A percentile compares a stretch with the other conserved stretches of the same genome.
Conservation (phyloP, 306 rosid species). For the Ormosia semicastrata region DNA sequence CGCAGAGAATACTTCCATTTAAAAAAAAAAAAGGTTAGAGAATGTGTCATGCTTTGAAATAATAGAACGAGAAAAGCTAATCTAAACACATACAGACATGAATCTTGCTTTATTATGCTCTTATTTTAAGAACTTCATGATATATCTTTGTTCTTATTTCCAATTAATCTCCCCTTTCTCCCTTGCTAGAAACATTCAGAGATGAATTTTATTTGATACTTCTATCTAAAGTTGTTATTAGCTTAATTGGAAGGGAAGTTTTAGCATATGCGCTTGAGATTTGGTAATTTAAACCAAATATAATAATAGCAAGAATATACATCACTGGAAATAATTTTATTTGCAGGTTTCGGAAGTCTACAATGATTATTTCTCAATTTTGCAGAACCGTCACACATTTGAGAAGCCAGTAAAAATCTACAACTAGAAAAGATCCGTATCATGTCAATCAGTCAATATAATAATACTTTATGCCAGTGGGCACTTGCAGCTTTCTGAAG, state of each 20-base stretch:
- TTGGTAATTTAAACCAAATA: not conserved
- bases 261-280: not conserved
- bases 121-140: not conserved
- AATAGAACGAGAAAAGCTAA: not conserved
- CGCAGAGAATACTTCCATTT: no score
- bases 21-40: no score
- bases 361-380: constrained; percentile 32
- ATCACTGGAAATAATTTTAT: not conserved
- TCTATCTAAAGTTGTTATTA: not conserved
- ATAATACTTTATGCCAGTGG: not conserved
- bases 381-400: constrained; percentile 77
- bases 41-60: not conserved
- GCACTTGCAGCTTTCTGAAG: constrained; percentile 16
- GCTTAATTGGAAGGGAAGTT: not conserved
- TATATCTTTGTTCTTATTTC: not conserved
- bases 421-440: constrained; percentile 39
- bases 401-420: constrained; percentile 86
- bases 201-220: not conserved
- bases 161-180: not conserved
- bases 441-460: not conserved
- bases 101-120: not conserved
- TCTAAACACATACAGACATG: not conserved
- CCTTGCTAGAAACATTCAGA: not conserved
- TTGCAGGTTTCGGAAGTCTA: not conserved
- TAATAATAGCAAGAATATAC: not conserved